Percentiles rank a stretch among this genome's conserved stretches.
These are phyloP conservation scores for Tricholoma sp. DNA, from an alignment of 768 basidiomycete species.

Conservation along the genomic window DNA sequence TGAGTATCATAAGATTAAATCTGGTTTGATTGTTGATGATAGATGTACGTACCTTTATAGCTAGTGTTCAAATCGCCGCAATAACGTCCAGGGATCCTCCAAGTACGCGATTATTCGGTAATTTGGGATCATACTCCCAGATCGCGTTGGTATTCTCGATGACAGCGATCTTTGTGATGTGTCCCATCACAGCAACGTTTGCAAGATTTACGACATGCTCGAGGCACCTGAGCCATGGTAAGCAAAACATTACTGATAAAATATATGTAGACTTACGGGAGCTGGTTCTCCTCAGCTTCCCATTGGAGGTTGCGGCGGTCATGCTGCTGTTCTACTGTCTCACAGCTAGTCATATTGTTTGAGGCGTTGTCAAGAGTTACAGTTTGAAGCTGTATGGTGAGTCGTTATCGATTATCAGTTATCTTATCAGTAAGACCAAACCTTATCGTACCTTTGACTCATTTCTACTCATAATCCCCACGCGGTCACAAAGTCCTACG, in stretches of 20 bases:
- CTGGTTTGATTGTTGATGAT: background rate
- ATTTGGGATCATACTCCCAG: background rate
- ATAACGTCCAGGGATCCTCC: background rate
- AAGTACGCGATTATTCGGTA: background rate
- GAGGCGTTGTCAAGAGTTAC: too few species aligned
- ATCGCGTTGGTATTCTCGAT: background rate
- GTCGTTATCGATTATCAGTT: background rate
- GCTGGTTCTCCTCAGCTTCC: too few species aligned
- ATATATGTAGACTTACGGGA: background rate
- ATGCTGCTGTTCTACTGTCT: too few species aligned
- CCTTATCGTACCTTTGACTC: background rate
- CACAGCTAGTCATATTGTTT: too few species aligned
- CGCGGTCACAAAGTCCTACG: too few species aligned
- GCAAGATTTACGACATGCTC: too few species aligned
- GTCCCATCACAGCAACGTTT: too few species aligned
- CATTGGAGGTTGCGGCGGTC: too few species aligned
- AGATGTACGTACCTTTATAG: constrained; percentile 2
- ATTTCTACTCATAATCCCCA: too few species aligned
- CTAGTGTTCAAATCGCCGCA: background rate
- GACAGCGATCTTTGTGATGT: too few species aligned
- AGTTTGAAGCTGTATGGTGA: constrained; percentile 4
- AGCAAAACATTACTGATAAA: too few species aligned
- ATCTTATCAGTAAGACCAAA: background rate
- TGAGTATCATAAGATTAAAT: background rate
- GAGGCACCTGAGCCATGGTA: too few species aligned